A percentile compares a stretch with the other conserved stretches of the same genome.
Conservation (phyloP, 352 stramenopile species). For the Chrysophaeum taylorii region DNA sequence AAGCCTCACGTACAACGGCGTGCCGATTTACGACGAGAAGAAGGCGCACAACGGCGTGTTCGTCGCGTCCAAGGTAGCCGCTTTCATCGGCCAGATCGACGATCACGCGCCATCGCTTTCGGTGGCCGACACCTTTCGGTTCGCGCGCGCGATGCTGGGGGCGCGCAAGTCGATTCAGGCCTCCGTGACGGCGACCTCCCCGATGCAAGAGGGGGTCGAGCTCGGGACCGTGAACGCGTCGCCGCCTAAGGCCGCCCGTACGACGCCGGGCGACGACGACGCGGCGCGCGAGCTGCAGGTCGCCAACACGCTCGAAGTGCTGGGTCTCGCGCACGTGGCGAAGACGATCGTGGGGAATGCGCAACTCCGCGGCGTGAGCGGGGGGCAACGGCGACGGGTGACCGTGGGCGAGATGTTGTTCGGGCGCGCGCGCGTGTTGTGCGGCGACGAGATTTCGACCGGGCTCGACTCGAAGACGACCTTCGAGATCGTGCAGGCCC, state of each 20-base stretch:
- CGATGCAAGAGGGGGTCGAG: not conserved
- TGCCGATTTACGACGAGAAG: constrained; percentile 21
- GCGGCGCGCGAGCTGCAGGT: constrained; percentile 47
- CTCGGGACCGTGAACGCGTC: not conserved
- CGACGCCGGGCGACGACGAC: constrained; percentile 15
- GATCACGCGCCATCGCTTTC: constrained; percentile 69
- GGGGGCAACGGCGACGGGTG: constrained; percentile 73
- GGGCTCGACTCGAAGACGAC: constrained; percentile 78
- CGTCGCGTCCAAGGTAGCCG: constrained; percentile 48
- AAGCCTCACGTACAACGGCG: constrained; percentile 44
- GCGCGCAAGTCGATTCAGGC: constrained; percentile 14
- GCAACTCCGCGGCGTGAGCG: constrained; percentile 68
- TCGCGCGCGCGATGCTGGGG: constrained; percentile 58
- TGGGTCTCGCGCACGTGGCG: constrained; percentile 70
- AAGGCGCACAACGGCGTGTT: constrained; percentile 22
- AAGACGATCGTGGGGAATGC: constrained; percentile 82
- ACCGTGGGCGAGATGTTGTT: constrained; percentile 80
- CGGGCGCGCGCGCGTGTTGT: constrained; percentile 52
- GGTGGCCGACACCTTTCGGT: constrained; percentile 80
- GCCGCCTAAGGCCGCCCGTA: constrained; percentile 12
- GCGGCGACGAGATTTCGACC: constrained; percentile 80
- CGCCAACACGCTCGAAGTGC: constrained; percentile 56
- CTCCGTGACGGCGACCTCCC: constrained; percentile 13
- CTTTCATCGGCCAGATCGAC: constrained; percentile 74
- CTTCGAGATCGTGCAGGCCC: constrained; percentile 71